Evolutionary conservation across 805 yeast genomes (phyloP).

Genomic region (Saturnispora zaruensis): DNA sequence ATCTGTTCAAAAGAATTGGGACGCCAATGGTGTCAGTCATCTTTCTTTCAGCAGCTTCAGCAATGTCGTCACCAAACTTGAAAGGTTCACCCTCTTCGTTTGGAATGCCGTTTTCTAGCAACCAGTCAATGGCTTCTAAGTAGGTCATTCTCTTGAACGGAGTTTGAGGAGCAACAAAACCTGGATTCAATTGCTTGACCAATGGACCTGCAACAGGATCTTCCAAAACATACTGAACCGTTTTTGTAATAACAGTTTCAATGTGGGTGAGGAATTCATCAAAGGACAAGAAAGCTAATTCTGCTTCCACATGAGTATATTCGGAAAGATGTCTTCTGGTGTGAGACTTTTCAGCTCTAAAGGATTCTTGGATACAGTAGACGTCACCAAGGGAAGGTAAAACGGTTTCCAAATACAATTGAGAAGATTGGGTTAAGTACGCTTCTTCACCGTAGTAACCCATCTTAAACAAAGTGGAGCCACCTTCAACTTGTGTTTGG

Average conservation of each 20-base stretch:
- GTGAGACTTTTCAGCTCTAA: constrained; percentile 98
- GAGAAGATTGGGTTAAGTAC: constrained; percentile 92
- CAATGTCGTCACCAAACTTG: constrained; percentile 97
- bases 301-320: constrained; percentile 95
- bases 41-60: constrained; percentile 98
- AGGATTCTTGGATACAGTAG: constrained; percentile 94
- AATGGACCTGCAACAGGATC: constrained; percentile 92
- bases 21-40: constrained; percentile 93
- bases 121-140: constrained; percentile 88
- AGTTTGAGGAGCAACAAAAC: constrained; percentile 66
- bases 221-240: constrained; percentile 67
- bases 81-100: constrained; percentile 92
- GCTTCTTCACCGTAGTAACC: constrained; percentile 97
- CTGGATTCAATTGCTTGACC: constrained; percentile 86
- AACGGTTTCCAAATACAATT: constrained; percentile 92
- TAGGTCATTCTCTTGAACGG: constrained; percentile 93
- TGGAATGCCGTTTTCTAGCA: constrained; percentile 86
- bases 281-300: constrained; percentile 78
- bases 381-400: constrained; percentile 96
- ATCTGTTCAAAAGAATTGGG: constrained; percentile 85
- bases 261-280: constrained; percentile 81
- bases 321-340: constrained; percentile 97
- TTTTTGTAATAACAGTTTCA: constrained; percentile 64
- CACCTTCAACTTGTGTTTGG: constrained; percentile 99
- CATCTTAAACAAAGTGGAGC: constrained; percentile 87